Base-by-base conservation (phyloP, 2,329 filamentous ascomycete genomes). In the Beauveria sp. region DNA sequence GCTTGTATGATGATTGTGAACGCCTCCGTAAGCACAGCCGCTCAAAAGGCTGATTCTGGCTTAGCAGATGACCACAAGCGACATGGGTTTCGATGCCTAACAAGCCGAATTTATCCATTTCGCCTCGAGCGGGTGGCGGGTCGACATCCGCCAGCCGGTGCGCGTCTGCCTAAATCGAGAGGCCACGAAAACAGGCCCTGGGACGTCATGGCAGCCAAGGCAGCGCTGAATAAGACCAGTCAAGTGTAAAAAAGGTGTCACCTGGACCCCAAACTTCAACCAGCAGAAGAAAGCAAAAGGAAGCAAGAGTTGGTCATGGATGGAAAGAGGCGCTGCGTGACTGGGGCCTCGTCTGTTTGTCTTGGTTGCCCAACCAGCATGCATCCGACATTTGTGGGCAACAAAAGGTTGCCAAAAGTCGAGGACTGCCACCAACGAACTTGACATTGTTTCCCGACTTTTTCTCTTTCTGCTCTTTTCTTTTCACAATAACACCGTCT, bases 81-180 rank as follows among this genome's bases (percentile, higher is more conserved):
- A 30, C n/a, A 55, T 55, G 53, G 40, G 20, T 28, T 16, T 37
- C 26, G 44, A 48, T n/a, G 24, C 20, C 5, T 40, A 12, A 24
- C 22, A 26, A 40, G 22, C 9, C 14, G 34, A 18, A 8, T 41
- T 54, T 54, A 4, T 28, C 34, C 37, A 54, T 26, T 54, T 43
- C 14, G 20, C 18, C 10, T 46, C 3, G 44, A 22, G 43, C 30
- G 59, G 44, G 60, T 48, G 50, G 54, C 56, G 53, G 53, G 41
- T 34, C 18, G 41, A 28, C 41, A 46, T 55, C 41, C 53, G 53
- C 53, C 30, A 22, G 28, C 28, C 5, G 14, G 16, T 20, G 3
- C 22, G 55, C 55, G 28, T 50, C 56, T 59, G 56, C 56, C 56
- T 59, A 59, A 59, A 59, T 43, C 37, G 56, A 28, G 7, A 18